phyloP scores from a whole-genome alignment of 2,329 filamentous ascomycete genomes.

The Stagonosporopsis chrysanthemi region DNA sequence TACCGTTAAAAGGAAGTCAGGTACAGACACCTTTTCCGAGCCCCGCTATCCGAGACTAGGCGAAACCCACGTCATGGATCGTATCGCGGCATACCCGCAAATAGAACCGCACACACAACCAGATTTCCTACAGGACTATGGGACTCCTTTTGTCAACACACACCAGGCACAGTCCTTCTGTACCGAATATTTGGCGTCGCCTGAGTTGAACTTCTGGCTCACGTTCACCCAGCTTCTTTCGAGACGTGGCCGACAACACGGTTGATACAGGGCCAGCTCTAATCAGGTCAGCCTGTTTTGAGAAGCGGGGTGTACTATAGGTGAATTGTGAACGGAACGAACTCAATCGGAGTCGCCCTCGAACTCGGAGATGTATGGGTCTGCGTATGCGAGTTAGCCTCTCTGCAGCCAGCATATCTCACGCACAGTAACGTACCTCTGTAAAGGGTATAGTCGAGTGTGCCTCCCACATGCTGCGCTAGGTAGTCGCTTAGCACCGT shows the following conservation, averaged over 20 bases:
- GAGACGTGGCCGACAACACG: neutral
- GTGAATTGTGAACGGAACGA: neutral
- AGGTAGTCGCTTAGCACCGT: conserved; percentile 50
- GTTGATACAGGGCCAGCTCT: neutral
- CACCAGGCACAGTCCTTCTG: too few species aligned
- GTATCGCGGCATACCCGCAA: neutral
- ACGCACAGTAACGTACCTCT: conserved; percentile 47
- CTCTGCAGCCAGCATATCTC: neutral
- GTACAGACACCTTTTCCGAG: conserved; percentile 22
- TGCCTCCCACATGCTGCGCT: conserved; percentile 51
- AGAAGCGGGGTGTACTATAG: neutral
- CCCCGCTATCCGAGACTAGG: conserved; percentile 37
- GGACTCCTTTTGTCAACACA: neutral
- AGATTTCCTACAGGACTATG: neutral
- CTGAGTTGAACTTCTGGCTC: neutral
- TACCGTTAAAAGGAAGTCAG: conserved; percentile 15
- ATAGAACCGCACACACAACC: neutral
- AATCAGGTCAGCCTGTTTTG: neutral
- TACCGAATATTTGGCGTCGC: too few species aligned
- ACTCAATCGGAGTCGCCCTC: conserved; percentile 54
- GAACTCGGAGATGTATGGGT: conserved; percentile 56
- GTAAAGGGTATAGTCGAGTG: conserved; percentile 54
- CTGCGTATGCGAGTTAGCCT: conserved; percentile 34
- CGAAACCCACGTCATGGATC: conserved; percentile 34
- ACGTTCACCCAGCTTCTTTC: too few species aligned